A percentile compares a stretch with the other conserved stretches of the same genome.
phyloP scores from a whole-genome alignment of 345 rosid species.

The Hypericum perforatum region DNA sequence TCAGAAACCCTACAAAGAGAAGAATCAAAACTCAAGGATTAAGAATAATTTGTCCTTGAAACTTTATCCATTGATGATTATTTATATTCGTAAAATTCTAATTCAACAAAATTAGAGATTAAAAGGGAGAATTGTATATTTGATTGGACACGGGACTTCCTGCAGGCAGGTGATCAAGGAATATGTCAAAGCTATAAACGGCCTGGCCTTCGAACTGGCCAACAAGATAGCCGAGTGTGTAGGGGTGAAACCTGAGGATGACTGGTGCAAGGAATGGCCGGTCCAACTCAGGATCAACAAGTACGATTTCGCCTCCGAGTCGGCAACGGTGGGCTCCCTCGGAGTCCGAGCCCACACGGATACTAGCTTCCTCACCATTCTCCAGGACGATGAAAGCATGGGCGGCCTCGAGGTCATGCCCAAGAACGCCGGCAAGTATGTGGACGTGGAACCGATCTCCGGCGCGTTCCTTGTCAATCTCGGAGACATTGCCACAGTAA shows the following conservation, averaged over 20 bases:
- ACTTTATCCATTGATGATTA: too few relatives aligned
- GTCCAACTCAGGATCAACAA: conserved; percentile 80
- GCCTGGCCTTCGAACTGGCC: conserved; percentile 39
- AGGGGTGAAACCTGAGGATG: conserved; percentile 29
- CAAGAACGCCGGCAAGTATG: conserved; percentile 37
- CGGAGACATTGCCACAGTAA: conserved; percentile 58
- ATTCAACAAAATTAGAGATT: too few relatives aligned
- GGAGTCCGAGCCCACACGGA: conserved; percentile 79
- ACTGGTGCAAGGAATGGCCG: conserved; percentile 52
- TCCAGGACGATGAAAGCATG: conserved; percentile 69
- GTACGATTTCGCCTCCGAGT: conserved; percentile 56
- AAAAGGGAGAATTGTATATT: neutral
- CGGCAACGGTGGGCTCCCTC: conserved; percentile 32
- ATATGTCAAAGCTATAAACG: conserved; percentile 52
- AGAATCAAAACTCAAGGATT: too few relatives aligned
- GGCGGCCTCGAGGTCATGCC: conserved; percentile 62
- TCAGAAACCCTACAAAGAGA: too few relatives aligned
- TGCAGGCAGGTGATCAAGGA: conserved; percentile 43
- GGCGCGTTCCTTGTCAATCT: conserved; percentile 72
- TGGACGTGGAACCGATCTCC: conserved; percentile 45
- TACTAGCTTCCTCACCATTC: conserved; percentile 61
- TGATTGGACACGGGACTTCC: too few relatives aligned
- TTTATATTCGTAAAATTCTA: too few relatives aligned
- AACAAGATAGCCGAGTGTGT: conserved; percentile 46
- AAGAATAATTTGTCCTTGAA: too few relatives aligned